Conservation (phyloP, 1,139 yeast genomes). For the Kurtzmaniella natalensis region DNA sequence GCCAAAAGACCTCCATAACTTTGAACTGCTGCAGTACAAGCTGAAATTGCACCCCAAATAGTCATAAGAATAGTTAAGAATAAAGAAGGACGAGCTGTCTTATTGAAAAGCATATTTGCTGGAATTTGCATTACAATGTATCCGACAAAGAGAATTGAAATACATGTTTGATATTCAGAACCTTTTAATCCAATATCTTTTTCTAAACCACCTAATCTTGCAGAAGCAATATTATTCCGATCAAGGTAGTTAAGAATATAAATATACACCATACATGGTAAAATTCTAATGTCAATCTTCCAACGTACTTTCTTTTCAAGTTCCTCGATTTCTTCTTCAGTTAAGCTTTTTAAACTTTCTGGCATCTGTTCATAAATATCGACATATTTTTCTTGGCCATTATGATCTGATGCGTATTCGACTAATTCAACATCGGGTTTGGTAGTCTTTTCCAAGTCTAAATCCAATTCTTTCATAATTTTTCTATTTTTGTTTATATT, state of each 20-base stretch:
- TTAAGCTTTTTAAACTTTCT: constrained; percentile 27
- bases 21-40: constrained; percentile 40
- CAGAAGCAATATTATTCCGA: constrained; percentile 58
- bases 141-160: constrained; percentile 57
- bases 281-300: constrained; percentile 51
- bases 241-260: constrained; percentile 55
- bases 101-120: constrained; percentile 45
- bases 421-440: constrained; percentile 1
- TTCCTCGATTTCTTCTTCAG: constrained; percentile 31
- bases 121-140: constrained; percentile 60
- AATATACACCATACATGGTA: constrained; percentile 52
- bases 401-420: neutral
- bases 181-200: constrained; percentile 46
- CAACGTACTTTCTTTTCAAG: constrained; percentile 35
- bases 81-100: constrained; percentile 46
- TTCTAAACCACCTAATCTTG: constrained; percentile 54
- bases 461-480: too few relatives aligned
- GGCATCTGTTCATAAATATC: constrained; percentile 14
- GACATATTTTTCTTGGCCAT: neutral
- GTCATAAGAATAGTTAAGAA: constrained; percentile 50
- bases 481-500: too few relatives aligned
- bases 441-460: neutral
- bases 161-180: constrained; percentile 50
- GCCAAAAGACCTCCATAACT: constrained; percentile 41
- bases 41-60: constrained; percentile 49